Base-by-base conservation (phyloP, 2,329 filamentous ascomycete genomes). In the Neonectria ditissima region DNA sequence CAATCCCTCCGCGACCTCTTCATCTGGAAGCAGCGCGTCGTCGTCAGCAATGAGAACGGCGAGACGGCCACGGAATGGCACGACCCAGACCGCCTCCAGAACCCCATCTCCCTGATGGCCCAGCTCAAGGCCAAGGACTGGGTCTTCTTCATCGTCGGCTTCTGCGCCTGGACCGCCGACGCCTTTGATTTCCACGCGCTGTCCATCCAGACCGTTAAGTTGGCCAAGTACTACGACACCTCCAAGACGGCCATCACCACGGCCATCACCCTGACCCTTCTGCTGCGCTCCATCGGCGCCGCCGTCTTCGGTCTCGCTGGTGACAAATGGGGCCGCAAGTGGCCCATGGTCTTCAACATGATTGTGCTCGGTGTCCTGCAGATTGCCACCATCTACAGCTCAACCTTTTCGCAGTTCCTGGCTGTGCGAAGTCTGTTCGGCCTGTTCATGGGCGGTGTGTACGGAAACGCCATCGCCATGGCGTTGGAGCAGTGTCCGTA, bases 151-250 rank as follows among this genome's bases (percentile, higher is more conserved):
- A 67, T 91, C 43, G 90, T 93, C 11, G 92, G 91, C 3, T 89
- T 94, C 74, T 78, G 85, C 34, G 89, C 91, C 16, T 95, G 92
- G 92, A 91, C 88, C 1, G 92, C 91, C 60, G 92, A 95, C 76
- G 92, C 92, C 4, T 95, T 94, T 76, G 92, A 94, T 78, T 95
- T 94, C 75, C 91, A 94, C 78, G 91, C 92, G 26, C 83, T 95
- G 9, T 92, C 89, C 5, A 92, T 95, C 67, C 92, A 94, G 76
- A 92, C 91, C 4, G 85, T 86, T 69, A 93, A 93, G 79, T 81
- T 94, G 24, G 85, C 83, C 51, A 70, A 80, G 43, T 83, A 84
- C 74, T 87, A 84, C 58, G 73, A 72, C 63, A 79, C 78, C 18
- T 81, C 81, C 54, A 87, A 87, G 65, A 92, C 91, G 1, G 83